Base-by-base conservation (phyloP, 129 eudicot genomes). In the Heracleum sosnowskyi region DNA sequence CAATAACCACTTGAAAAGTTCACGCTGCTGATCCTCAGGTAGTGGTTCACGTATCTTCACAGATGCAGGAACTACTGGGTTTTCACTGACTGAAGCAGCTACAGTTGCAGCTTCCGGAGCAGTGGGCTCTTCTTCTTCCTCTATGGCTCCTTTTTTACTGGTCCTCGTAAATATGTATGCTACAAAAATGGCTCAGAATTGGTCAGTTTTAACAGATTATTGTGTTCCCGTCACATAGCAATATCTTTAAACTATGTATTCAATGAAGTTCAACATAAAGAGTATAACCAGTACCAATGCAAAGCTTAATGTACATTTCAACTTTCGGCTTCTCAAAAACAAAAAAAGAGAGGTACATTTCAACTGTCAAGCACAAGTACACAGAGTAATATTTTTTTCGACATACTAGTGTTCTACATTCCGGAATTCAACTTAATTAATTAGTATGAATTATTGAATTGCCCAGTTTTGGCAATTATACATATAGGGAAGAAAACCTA, bases 1-100 rank as follows among this genome's bases (percentile, higher is more conserved):
- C 80, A 95, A 84, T 42, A 92, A 81, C 99, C 99, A 95, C 86
- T 92, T 95, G 85, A 87, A 92, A 28, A 95, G 87, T 78, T 95
- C 95, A 8, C 88, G 92, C 83, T 95, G 97, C 29, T 90, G 96
- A 81, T 81, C 81, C 83, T 84, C 84, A 4, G 97, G 91, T 77
- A 95, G 85, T 6, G 97, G 97, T 51, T 87, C 83, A 3, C 84
- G 80, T 72, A 47, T 24, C 77, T 80, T 85, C 44, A 73, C 80
- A 2, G 83, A 83, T 29, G 82, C 80, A 69, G 81, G 76, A 24
- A 81, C 12, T 16, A 55, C 62, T 73, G 88, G 64, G 60, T 57
- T 75, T 76, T 76, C 84, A 39, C 44, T 63, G 64, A 73, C 84
- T 51, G 93, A 55, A 46, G 85, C 73, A 79, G 89, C 69, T 10